These are phyloP conservation scores for Xenosphaeropsis pyriputrescens DNA, from an alignment of 2,329 filamentous ascomycete genomes.

Conservation along the genomic window DNA sequence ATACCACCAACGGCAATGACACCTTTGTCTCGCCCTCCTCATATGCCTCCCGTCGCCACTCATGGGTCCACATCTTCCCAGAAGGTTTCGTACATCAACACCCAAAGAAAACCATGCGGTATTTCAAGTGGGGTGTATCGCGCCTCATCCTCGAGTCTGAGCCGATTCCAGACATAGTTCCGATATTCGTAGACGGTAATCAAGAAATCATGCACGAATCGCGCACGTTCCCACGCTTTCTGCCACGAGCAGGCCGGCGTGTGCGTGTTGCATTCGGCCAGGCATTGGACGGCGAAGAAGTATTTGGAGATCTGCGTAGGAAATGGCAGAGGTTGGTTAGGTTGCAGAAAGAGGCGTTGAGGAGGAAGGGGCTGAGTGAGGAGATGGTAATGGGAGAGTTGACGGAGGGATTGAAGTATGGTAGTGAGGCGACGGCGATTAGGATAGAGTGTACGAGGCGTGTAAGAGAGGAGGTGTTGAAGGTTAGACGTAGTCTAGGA, in stretches of 20 bases:
- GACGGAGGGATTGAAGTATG: constrained; percentile 49
- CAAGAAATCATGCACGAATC: constrained; percentile 81
- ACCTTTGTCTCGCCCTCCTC: constrained; percentile 56
- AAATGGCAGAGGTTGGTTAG: constrained; percentile 58
- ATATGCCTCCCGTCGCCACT: constrained; percentile 52
- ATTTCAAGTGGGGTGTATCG: constrained; percentile 97
- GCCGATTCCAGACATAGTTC: constrained; percentile 75
- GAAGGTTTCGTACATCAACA: constrained; percentile 92
- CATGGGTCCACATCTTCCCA: constrained; percentile 92
- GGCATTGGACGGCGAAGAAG: constrained; percentile 53
- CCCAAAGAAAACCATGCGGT: constrained; percentile 64
- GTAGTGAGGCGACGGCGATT: constrained; percentile 60
- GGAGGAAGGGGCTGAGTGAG: constrained; percentile 14
- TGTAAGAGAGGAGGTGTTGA: constrained; percentile 67
- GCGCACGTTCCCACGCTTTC: constrained; percentile 61
- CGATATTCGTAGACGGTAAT: constrained; percentile 88
- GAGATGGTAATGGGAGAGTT: constrained; percentile 39
- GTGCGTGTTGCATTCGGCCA: constrained; percentile 70
- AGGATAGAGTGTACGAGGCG: constrained; percentile 68
- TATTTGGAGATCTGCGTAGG: constrained; percentile 64
- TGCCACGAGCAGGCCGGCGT: constrained; percentile 60
- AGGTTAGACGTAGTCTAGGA: constrained; percentile 57
- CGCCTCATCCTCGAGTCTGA: constrained; percentile 82
- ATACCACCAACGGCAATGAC: constrained; percentile 53
- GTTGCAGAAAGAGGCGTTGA: constrained; percentile 28